Evolutionary conservation across 768 basidiomycete species (phyloP).

Genomic region (Ramaria rubella): DNA sequence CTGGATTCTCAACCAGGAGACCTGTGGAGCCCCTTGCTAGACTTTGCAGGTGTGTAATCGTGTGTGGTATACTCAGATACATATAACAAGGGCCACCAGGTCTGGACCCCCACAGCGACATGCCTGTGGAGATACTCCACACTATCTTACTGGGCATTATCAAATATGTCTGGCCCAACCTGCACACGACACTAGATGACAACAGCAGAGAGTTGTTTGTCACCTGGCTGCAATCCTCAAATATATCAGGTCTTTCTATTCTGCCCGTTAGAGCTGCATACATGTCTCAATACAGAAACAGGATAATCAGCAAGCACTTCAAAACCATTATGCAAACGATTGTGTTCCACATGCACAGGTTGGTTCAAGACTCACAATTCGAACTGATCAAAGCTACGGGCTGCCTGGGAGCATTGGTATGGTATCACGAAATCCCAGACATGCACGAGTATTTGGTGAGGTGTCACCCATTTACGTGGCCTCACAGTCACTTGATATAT

Average conservation of each 20-base stretch:
- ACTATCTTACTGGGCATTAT: constrained; percentile 19
- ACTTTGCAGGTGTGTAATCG: not conserved
- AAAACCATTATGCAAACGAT: constrained; percentile 33
- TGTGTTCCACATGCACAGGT: constrained; percentile 32
- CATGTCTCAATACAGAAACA: constrained; percentile 39
- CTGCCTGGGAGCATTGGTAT: constrained; percentile 14
- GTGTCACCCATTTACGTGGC: no score
- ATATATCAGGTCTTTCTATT: constrained; percentile 24
- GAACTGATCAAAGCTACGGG: constrained; percentile 14
- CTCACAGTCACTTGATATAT: no score
- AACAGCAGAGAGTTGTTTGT: constrained; percentile 16
- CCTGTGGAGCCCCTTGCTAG: not conserved
- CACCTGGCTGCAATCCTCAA: constrained; percentile 20
- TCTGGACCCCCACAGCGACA: constrained; percentile 17
- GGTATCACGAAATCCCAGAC: constrained; percentile 12
- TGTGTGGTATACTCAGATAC: not conserved
- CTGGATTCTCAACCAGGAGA: not conserved
- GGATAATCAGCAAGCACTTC: constrained; percentile 37
- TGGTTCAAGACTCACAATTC: constrained; percentile 17
- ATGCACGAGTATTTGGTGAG: constrained; percentile 13
- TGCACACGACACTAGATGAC: not conserved
- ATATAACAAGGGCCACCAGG: constrained; percentile 4
- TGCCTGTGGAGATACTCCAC: constrained; percentile 21
- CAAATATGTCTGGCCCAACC: constrained; percentile 19
- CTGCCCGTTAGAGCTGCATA: constrained; percentile 32